Evolutionary conservation across 352 stramenopile species (phyloP).

Genomic region (Salisapilia sapeloensis): DNA sequence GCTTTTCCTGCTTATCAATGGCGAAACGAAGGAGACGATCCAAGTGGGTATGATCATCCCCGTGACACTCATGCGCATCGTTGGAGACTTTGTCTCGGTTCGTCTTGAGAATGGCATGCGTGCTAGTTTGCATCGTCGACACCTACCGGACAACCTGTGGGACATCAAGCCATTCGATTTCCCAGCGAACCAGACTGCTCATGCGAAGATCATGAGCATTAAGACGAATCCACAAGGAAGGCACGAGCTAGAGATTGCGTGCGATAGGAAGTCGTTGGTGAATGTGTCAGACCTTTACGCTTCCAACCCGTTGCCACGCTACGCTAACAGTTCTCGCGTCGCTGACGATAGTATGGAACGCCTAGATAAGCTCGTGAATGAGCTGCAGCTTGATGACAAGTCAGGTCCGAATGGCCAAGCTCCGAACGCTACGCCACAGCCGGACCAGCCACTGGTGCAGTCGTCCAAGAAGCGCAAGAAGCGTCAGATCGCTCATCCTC

Average conservation of each 20-base stretch:
- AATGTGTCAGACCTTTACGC: conserved; percentile 63
- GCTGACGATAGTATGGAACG: conserved; percentile 49
- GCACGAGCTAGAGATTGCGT: conserved; percentile 61
- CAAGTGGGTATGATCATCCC: conserved; percentile 75
- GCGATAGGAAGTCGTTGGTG: conserved; percentile 53
- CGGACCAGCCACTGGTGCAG: too few species aligned
- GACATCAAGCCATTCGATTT: conserved; percentile 32
- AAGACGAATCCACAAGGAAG: conserved; percentile 54
- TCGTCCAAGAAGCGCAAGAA: conserved; percentile 63
- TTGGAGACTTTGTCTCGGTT: conserved; percentile 60
- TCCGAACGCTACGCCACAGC: conserved; percentile 1
- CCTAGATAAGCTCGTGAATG: conserved; percentile 63
- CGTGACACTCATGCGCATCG: conserved; percentile 71
- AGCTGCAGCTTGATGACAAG: conserved; percentile 57
- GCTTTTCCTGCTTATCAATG: conserved; percentile 75
- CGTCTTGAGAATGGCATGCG: conserved; percentile 73
- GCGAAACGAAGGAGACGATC: conserved; percentile 66
- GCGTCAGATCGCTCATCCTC: conserved; percentile 66
- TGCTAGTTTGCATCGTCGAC: conserved; percentile 53
- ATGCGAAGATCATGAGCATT: conserved; percentile 64
- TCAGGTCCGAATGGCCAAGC: conserved; percentile 8
- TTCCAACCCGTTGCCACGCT: conserved; percentile 28
- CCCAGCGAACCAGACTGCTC: conserved; percentile 75
- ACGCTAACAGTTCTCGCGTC: conserved; percentile 30
- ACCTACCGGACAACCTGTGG: conserved; percentile 62